Evolutionary conservation across 371 early-diverging fungal genomes (phyloP).

Genomic region (Circinella umbellata): DNA sequence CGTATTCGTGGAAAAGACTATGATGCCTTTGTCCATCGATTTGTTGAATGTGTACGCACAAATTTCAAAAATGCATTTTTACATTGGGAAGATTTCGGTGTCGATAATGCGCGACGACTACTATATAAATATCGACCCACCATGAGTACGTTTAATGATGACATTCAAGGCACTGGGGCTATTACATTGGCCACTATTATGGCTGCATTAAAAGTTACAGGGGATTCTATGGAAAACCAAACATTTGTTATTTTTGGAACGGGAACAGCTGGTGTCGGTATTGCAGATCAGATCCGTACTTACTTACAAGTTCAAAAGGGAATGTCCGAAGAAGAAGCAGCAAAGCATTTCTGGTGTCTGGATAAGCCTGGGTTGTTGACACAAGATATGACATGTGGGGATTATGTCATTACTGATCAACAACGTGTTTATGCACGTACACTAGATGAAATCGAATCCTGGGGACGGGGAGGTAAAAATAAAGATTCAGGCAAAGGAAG

Average conservation of each 20-base stretch:
- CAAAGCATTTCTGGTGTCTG: conserved; percentile 26
- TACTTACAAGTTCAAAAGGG: conserved; percentile 10
- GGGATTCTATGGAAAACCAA: conserved; percentile 25
- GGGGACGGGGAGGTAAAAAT: conserved; percentile 9
- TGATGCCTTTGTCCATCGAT: conserved; percentile 37
- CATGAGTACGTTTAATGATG: conserved; percentile 39
- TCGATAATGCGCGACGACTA: conserved; percentile 24
- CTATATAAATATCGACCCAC: conserved; percentile 24
- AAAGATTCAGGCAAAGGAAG: too few relatives aligned
- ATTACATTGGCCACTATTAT: conserved; percentile 20
- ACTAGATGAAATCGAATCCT: conserved; percentile 3
- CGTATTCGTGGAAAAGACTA: conserved; percentile 32
- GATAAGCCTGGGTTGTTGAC: conserved; percentile 32
- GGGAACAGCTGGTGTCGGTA: conserved; percentile 40
- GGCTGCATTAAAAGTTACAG: conserved; percentile 25
- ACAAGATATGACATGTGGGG: conserved; percentile 8
- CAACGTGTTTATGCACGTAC: conserved; percentile 21
- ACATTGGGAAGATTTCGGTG: conserved; percentile 43
- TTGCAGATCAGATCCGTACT: conserved; percentile 23
- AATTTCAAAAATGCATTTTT: conserved; percentile 25
- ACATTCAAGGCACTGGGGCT: conserved; percentile 36
- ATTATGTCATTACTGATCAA: conserved; percentile 13
- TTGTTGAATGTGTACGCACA: conserved; percentile 19
- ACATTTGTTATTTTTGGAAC: conserved; percentile 33
- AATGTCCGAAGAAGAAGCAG: conserved; percentile 15